A percentile compares a stretch with the other conserved stretches of the same genome.
These are phyloP conservation scores for Saccharomyces hybrid DNA, from an alignment of 1,139 yeast genomes.

Conservation along the genomic window DNA sequence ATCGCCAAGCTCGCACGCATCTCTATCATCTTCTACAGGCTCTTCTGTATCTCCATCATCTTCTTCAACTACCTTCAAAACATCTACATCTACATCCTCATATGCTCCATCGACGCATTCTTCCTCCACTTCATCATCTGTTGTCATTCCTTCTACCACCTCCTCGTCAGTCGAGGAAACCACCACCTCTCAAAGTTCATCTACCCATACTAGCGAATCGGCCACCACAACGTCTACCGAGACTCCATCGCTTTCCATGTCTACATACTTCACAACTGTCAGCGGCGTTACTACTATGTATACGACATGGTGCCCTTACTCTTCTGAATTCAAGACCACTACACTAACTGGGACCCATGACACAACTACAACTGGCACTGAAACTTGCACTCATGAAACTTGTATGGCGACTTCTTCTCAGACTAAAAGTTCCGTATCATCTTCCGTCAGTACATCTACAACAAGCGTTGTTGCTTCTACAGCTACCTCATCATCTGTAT, in stretches of 20 bases:
- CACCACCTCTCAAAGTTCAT: not conserved
- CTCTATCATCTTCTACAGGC: not conserved
- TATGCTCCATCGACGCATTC: not conserved
- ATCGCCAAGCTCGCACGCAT: too few species aligned
- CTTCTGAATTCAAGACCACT: not conserved
- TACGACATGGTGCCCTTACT: conserved; percentile 6
- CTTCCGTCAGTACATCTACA: not conserved
- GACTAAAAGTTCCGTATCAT: not conserved
- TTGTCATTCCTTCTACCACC: not conserved
- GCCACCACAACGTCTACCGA: not conserved
- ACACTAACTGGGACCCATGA: not conserved
- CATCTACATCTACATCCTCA: not conserved
- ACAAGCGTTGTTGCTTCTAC: not conserved
- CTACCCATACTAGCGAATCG: not conserved
- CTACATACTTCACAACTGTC: conserved; percentile 2
- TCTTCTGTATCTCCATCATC: not conserved
- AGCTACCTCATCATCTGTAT: not conserved
- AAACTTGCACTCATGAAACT: not conserved
- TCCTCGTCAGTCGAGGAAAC: not conserved
- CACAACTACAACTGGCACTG: not conserved
- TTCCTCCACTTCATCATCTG: not conserved
- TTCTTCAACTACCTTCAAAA: too few species aligned
- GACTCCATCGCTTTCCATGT: not conserved
- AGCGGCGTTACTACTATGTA: conserved; percentile 3
- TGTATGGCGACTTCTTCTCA: not conserved